A percentile compares a stretch with the other conserved stretches of the same genome.
phyloP scores from a whole-genome alignment of 1,284 basidiomycete species.

The Boletellus sp. region DNA sequence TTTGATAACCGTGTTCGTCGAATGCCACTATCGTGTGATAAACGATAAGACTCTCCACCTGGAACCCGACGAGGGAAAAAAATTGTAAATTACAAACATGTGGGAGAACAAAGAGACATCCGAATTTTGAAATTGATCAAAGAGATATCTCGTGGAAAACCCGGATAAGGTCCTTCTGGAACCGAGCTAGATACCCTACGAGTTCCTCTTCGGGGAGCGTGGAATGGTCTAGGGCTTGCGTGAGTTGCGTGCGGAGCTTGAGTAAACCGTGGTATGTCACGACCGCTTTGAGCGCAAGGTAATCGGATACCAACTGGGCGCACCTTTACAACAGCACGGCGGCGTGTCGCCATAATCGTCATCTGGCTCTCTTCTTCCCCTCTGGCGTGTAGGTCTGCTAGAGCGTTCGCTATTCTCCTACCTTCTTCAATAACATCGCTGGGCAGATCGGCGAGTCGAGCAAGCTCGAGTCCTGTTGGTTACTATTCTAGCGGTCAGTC shows the following conservation, averaged over 20 bases:
- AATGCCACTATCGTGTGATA: conserved; percentile 13
- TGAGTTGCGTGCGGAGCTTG: conserved; percentile 67
- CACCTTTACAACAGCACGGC: conserved; percentile 71
- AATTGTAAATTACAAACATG: conserved; percentile 9
- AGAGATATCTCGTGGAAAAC: conserved; percentile 41
- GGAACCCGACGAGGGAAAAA: background rate
- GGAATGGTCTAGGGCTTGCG: conserved; percentile 66
- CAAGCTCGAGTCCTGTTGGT: conserved; percentile 74
- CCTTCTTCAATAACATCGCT: conserved; percentile 60
- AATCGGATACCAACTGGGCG: conserved; percentile 9
- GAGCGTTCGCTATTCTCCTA: conserved; percentile 54
- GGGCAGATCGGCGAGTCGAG: conserved; percentile 80
- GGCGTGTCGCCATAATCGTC: conserved; percentile 53
- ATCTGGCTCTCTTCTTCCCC: conserved; percentile 59
- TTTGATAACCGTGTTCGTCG: conserved; percentile 13
- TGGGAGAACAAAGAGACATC: background rate
- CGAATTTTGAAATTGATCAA: conserved; percentile 7
- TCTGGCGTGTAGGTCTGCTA: conserved; percentile 58
- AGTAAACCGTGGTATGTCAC: background rate
- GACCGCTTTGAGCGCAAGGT: background rate
- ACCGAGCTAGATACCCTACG: conserved; percentile 54
- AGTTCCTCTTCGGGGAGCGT: conserved; percentile 67
- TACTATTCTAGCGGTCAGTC: background rate
- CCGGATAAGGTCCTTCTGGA: conserved; percentile 66
- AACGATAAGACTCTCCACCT: background rate